Conservation (phyloP, 2,329 filamentous ascomycete species). For the Bipolaris victoriae region DNA sequence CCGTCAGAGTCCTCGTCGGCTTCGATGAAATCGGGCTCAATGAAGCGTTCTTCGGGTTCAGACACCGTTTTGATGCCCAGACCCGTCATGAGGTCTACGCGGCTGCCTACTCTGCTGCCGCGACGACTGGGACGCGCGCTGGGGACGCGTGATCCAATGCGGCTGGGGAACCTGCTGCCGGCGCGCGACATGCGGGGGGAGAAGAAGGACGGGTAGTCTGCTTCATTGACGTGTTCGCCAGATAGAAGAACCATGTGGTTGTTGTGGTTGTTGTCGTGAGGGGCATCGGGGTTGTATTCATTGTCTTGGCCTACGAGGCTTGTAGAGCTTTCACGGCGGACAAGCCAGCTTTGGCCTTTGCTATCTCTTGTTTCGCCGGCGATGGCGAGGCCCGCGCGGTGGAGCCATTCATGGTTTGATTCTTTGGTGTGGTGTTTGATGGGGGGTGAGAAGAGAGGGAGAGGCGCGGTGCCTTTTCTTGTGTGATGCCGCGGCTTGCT, state of each 20-base stretch:
- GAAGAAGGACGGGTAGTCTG: slow-evolving; percentile 42
- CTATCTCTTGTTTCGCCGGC: slow-evolving; percentile 63
- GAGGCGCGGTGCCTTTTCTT: slow-evolving; percentile 40
- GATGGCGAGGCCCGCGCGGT: slow-evolving; percentile 63
- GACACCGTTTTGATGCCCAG: slow-evolving; percentile 26
- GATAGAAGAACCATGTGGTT: slow-evolving; percentile 38
- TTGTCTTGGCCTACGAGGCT: slow-evolving; percentile 54
- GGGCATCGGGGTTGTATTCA: slow-evolving; percentile 38
- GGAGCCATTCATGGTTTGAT: slow-evolving; percentile 61
- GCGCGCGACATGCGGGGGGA: slow-evolving; percentile 38
- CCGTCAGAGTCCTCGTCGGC: slow-evolving; percentile 50
- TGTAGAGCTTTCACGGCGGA: slow-evolving; percentile 62
- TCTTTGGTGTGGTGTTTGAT: slow-evolving; percentile 42
- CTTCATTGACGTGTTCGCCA: slow-evolving; percentile 42
- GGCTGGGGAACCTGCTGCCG: slow-evolving; percentile 47
- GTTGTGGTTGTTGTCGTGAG: slow-evolving; percentile 25
- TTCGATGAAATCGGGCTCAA: slow-evolving; percentile 60
- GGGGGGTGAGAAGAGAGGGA: slow-evolving; percentile 34
- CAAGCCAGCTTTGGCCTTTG: slow-evolving; percentile 68
- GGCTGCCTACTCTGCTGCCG: slow-evolving; percentile 44
- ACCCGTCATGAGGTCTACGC: slow-evolving; percentile 48
- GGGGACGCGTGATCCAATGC: slow-evolving; percentile 47
- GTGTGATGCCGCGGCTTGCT: slow-evolving; percentile 32
- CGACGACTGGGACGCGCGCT: slow-evolving; percentile 49
- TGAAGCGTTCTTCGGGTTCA: slow-evolving; percentile 31